Evolutionary conservation across 2,329 filamentous ascomycete species (phyloP).

Genomic region (Plectosphaerella plurivora): DNA sequence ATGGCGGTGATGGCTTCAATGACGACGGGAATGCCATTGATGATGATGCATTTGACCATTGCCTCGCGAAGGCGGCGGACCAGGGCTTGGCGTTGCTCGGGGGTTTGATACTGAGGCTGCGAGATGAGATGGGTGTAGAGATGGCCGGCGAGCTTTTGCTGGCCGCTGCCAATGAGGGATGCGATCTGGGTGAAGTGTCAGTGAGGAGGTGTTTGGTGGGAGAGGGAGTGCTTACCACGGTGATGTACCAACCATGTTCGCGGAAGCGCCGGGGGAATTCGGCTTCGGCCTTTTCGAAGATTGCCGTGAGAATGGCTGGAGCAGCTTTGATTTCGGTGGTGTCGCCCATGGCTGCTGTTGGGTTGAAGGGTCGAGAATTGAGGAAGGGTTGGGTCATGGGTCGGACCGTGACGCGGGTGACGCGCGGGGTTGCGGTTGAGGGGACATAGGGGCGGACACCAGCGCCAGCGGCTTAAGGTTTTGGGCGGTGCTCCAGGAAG

Average conservation of each 20-base stretch:
- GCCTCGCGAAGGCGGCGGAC: conserved; percentile 51
- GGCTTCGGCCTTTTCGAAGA: background rate
- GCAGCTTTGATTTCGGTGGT: too few relatives aligned
- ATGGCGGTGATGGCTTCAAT: conserved; percentile 56
- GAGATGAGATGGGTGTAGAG: conserved; percentile 53
- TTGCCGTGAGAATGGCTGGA: background rate
- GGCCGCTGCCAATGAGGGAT: conserved; percentile 9
- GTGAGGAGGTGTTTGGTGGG: conserved; percentile 1
- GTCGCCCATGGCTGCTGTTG: too few relatives aligned
- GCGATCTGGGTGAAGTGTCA: conserved; percentile 11
- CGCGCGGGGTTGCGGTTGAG: too few relatives aligned
- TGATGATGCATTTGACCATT: conserved; percentile 51
- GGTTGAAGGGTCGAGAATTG: too few relatives aligned
- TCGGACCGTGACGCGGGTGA: too few relatives aligned
- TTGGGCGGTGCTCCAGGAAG: too few relatives aligned
- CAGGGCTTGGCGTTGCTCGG: conserved; percentile 39
- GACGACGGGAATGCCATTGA: conserved; percentile 60
- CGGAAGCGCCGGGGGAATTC: background rate
- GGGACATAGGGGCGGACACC: too few relatives aligned
- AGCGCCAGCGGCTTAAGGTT: too few relatives aligned
- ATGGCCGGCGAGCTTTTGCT: conserved; percentile 41
- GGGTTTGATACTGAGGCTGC: conserved; percentile 37
- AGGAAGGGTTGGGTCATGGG: too few relatives aligned
- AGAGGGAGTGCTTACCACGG: conserved; percentile 5
- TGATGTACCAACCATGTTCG: conserved; percentile 1